Evolutionary conservation across 2,329 filamentous ascomycete genomes (phyloP).

Genomic region (Colletotrichum neosansevieriae): DNA sequence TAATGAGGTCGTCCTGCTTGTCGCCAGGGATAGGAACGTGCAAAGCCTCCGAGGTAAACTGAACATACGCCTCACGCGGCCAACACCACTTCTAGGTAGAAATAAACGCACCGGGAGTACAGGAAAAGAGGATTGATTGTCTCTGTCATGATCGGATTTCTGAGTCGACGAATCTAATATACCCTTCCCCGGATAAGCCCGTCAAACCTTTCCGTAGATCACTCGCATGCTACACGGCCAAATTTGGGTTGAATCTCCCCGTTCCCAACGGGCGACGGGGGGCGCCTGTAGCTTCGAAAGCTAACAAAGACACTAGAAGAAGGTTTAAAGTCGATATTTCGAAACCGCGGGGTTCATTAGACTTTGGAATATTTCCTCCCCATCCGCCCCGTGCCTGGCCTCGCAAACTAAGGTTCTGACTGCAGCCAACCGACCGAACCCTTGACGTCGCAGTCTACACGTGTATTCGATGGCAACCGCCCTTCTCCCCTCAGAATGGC

Average conservation of each 20-base stretch:
- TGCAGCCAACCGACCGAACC: constrained; percentile 1
- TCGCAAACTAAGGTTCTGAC: constrained; percentile 11
- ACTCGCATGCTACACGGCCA: not conserved
- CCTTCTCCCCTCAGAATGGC: not conserved
- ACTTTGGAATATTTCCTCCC: not conserved
- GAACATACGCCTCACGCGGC: too few species aligned
- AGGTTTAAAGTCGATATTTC: too few species aligned
- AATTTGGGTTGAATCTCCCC: not conserved
- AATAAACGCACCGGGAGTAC: not conserved
- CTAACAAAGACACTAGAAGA: too few species aligned
- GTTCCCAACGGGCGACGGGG: not conserved
- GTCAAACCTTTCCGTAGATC: constrained; percentile 4
- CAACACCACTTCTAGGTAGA: not conserved
- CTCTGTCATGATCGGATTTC: not conserved
- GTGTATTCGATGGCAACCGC: not conserved
- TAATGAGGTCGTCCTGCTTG: too few species aligned
- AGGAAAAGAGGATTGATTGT: not conserved
- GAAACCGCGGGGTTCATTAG: not conserved
- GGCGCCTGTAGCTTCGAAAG: not conserved
- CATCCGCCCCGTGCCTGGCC: not conserved
- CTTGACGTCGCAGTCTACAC: constrained; percentile 13
- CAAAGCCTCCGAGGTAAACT: too few species aligned
- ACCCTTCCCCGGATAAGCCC: not conserved
- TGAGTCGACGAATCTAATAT: constrained; percentile 7
- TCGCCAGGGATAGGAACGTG: too few species aligned